Evolutionary conservation across 495 filamentous ascomycete species (phyloP), one percentile per base, ranked within the genome.

Genomic region (Pyronema omphalodes): DNA sequence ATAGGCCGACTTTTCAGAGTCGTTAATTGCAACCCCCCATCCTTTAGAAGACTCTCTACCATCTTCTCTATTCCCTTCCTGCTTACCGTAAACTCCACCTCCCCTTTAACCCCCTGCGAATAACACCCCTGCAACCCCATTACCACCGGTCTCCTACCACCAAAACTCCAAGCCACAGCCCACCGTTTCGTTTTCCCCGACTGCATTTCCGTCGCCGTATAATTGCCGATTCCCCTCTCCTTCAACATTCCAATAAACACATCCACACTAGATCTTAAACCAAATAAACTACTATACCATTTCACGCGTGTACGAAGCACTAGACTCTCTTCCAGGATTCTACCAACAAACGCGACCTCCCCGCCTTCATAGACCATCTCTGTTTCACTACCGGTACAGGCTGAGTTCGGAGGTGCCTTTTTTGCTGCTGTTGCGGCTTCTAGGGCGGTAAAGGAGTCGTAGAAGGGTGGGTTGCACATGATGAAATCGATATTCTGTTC

Each of bases 381-480:
- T 14, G 81, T 70, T 0, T 77, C 74, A 0, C 83, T 76, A 6
- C 88, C 89, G 0, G 88, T 94, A 59, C 61, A 58, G 60, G 79
- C 73, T 12, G 84, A 83, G 52, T 76, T 76, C 0, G 91, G 85
- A 0, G 78, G 78, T 3, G 74, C 71, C 7, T 71, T 60, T 63
- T 95, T 96, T 33, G 72, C 67, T 18, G 69, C 59, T 0, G 85
- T 82, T 0, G 80, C 79, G 8, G 70, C 68, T 0, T 75, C 55
- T 67, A 94, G 77, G 37, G 93, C 84, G 9, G 73, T 67, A 14
- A 73, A 70, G 3, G 85, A 88, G 17, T 73, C 60, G 70, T 94
- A 95, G 69, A 98, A 98, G 0, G 91, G 91, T 0, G 91, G 91
- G 59, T 98, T 98, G 67, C 81, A 88, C 79, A 95, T 93, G 45